Percentiles rank a stretch among this genome's conserved stretches.
Conservation (phyloP, 1,284 basidiomycete genomes). For the Paramarasmius palmivorus region DNA sequence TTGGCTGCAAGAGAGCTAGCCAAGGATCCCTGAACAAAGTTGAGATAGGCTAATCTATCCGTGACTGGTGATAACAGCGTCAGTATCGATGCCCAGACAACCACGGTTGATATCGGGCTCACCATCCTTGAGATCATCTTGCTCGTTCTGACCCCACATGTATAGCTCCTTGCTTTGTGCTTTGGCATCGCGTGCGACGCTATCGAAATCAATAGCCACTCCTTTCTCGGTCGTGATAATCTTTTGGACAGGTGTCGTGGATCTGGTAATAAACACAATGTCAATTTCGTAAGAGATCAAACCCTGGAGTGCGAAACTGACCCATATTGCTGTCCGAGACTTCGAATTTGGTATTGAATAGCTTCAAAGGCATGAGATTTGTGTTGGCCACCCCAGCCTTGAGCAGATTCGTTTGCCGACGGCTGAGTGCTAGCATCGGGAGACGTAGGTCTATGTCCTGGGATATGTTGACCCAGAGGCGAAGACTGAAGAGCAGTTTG, state of each 20-base stretch:
- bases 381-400: constrained; percentile 34
- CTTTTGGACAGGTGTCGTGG: constrained; percentile 64
- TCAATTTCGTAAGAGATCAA: constrained; percentile 2
- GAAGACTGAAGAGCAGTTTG: constrained; percentile 64
- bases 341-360: constrained; percentile 69
- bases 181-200: constrained; percentile 62
- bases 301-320: constrained; percentile 32
- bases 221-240: constrained; percentile 78
- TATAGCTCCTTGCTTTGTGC: constrained; percentile 79
- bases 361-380: constrained; percentile 58
- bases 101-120: constrained; percentile 17
- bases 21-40: constrained; percentile 71
- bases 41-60: constrained; percentile 77
- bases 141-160: constrained; percentile 73
- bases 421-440: constrained; percentile 38
- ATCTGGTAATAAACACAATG: constrained; percentile 32
- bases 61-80: constrained; percentile 46
- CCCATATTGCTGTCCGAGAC: constrained; percentile 74
- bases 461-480: constrained; percentile 53
- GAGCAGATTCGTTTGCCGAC: constrained; percentile 39
- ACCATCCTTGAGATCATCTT: constrained; percentile 76
- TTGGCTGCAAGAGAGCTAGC: constrained; percentile 57
- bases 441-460: constrained; percentile 35
- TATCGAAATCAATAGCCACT: constrained; percentile 69
- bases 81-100: no score